phyloP scores from a whole-genome alignment of 208 protist species.

The Acanthamoeba healyi region DNA sequence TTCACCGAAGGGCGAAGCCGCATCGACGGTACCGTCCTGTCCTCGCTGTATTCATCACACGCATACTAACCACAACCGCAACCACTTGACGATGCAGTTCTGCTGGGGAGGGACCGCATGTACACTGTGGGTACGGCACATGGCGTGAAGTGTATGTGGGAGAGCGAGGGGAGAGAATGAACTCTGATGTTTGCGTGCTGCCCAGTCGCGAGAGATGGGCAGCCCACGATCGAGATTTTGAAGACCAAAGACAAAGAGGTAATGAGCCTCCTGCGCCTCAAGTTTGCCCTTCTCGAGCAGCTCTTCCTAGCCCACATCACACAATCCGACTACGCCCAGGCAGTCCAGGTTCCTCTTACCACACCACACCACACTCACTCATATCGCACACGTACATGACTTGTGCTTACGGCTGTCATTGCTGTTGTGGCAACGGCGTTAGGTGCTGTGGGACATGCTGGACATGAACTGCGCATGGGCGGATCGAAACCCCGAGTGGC shows the following conservation, averaged over 20 bases:
- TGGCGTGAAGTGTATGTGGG: too few relatives aligned
- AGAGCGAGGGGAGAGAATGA: too few relatives aligned
- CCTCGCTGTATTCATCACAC: too few relatives aligned
- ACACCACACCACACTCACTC: too few relatives aligned
- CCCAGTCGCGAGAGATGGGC: not conserved
- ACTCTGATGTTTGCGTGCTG: too few relatives aligned
- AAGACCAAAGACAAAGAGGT: not conserved
- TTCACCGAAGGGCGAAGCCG: not conserved
- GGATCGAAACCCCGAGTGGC: not conserved
- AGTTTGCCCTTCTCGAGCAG: not conserved
- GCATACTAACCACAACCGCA: too few relatives aligned
- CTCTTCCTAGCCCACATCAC: not conserved
- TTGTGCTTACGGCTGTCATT: not conserved
- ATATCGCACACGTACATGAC: too few relatives aligned
- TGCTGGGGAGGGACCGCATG: not conserved
- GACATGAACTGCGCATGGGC: not conserved
- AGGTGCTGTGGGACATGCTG: slow-evolving; percentile 15
- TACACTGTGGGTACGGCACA: not conserved
- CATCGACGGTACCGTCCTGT: not conserved
- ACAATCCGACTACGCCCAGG: not conserved
- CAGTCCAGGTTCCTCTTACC: not conserved
- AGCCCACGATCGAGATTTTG: not conserved
- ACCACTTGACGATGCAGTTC: too few relatives aligned
- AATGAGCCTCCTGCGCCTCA: not conserved
- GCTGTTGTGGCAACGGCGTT: not conserved